Conservation (phyloP, 2,329 filamentous ascomycete species). For the Aspergillus transmontanensis region DNA sequence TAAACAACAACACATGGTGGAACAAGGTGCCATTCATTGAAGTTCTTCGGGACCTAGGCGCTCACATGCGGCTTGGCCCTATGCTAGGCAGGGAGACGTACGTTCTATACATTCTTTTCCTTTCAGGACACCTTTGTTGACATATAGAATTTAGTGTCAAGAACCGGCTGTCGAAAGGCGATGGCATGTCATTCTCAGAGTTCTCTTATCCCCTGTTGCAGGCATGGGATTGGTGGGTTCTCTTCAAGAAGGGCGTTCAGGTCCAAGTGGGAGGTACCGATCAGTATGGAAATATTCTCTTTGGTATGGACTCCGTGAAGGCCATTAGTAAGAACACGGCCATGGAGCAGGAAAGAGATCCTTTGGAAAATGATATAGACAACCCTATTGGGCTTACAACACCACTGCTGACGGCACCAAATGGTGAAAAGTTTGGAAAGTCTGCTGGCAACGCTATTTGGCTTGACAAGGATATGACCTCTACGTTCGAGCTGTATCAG, state of each 20-base stretch:
- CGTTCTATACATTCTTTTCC: conserved; percentile 44
- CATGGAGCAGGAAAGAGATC: conserved; percentile 40
- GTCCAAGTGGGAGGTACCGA: conserved; percentile 94
- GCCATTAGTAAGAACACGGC: conserved; percentile 60
- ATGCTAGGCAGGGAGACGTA: conserved; percentile 89
- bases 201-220: conserved; percentile 93
- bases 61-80: conserved; percentile 73
- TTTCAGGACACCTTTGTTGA: neutral
- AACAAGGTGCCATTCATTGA: conserved; percentile 71
- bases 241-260: conserved; percentile 72
- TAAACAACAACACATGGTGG: conserved; percentile 87
- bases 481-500: conserved; percentile 80
- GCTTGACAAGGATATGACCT: conserved; percentile 82
- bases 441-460: conserved; percentile 91
- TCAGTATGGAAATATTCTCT: conserved; percentile 93
- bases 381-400: conserved; percentile 83
- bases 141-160: conserved; percentile 62
- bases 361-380: conserved; percentile 40
- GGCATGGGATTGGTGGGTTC: conserved; percentile 93
- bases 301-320: conserved; percentile 84
- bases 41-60: conserved; percentile 73
- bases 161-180: conserved; percentile 77
- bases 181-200: conserved; percentile 92
- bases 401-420: conserved; percentile 80
- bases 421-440: conserved; percentile 92